Percentiles rank a stretch among this genome's conserved stretches.
phyloP scores from a whole-genome alignment of 78 protist genomes.

The Dictyostelium brefeldianum region DNA sequence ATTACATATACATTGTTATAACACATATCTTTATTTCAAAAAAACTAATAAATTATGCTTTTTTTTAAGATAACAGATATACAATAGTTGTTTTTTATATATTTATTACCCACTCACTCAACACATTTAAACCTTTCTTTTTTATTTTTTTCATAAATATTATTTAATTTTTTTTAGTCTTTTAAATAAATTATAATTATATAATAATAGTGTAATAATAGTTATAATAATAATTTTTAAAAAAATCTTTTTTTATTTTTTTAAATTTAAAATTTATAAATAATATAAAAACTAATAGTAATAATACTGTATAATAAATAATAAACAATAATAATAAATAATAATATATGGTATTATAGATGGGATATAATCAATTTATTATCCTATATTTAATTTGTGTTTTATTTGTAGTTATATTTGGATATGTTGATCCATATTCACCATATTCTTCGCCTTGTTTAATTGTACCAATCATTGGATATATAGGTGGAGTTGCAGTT shows the following conservation, averaged over 20 bases:
- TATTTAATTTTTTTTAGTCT: no score
- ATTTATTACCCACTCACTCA: not conserved
- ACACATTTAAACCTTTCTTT: no score
- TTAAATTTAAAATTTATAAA: not conserved
- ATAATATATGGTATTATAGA: not conserved
- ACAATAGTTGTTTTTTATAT: not conserved
- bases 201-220: not conserved
- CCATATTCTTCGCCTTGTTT: conserved; percentile 6
- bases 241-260: not conserved
- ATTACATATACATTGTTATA: no score
- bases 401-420: not conserved
- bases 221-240: not conserved
- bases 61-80: conserved; percentile 5
- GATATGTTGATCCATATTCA: conserved; percentile 23
- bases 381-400: not conserved
- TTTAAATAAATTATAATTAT: no score
- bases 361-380: not conserved
- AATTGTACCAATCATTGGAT: conserved; percentile 73
- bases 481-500: conserved; percentile 49
- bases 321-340: not conserved
- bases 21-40: no score
- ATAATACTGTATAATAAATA: not conserved
- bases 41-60: not conserved
- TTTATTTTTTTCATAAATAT: no score
- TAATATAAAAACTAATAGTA: not conserved